Percentiles rank a stretch among this genome's conserved stretches.
These are phyloP conservation scores for Boletellus ananas DNA, from an alignment of 768 basidiomycete species.

Conservation along the genomic window DNA sequence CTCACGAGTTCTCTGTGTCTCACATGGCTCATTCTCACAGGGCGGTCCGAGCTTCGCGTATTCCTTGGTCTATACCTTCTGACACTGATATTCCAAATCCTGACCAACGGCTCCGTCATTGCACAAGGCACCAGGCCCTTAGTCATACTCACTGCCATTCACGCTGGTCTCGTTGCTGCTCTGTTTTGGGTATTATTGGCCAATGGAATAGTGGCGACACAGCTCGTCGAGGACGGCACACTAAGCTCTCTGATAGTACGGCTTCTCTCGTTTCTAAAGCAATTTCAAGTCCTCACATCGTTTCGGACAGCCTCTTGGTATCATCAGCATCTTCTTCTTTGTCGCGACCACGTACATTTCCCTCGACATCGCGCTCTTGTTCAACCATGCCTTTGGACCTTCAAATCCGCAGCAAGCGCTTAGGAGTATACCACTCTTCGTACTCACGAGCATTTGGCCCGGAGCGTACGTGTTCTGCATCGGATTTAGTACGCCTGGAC, in stretches of 20 bases:
- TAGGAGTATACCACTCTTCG: conserved; percentile 71
- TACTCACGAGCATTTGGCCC: conserved; percentile 78
- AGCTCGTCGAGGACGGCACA: conserved; percentile 90
- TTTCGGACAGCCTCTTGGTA: conserved; percentile 53
- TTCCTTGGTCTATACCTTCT: conserved; percentile 66
- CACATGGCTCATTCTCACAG: conserved; percentile 29
- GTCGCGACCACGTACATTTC: conserved; percentile 77
- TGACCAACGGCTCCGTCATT: conserved; percentile 77
- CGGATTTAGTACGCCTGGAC: background rate
- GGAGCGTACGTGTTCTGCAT: conserved; percentile 48
- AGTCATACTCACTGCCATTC: conserved; percentile 69
- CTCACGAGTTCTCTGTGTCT: background rate
- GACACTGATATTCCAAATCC: conserved; percentile 73
- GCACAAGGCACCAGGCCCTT: conserved; percentile 72
- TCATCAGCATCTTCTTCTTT: conserved; percentile 58
- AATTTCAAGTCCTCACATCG: background rate
- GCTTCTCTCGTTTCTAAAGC: conserved; percentile 13
- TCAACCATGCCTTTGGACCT: conserved; percentile 59
- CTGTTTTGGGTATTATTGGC: conserved; percentile 78
- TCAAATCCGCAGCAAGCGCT: conserved; percentile 55
- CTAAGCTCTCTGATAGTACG: conserved; percentile 61
- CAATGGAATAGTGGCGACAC: conserved; percentile 78
- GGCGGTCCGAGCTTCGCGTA: conserved; percentile 65
- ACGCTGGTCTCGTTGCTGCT: conserved; percentile 71
- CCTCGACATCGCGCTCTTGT: conserved; percentile 71